These are phyloP conservation scores for Amanita exitialis DNA, from an alignment of 768 basidiomycete species.

Conservation along the genomic window DNA sequence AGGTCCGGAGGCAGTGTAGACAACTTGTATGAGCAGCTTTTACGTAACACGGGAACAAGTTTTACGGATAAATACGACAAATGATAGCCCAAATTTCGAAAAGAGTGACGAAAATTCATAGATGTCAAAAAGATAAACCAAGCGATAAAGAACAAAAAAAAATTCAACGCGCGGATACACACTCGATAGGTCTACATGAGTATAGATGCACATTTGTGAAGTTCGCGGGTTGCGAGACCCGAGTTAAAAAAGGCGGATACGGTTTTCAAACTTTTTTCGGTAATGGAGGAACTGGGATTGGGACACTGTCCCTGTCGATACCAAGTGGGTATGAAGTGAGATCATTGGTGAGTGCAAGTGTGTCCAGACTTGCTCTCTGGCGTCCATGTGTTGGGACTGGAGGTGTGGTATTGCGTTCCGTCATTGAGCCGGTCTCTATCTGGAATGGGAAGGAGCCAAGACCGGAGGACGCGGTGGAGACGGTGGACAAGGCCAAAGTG, in stretches of 20 bases:
- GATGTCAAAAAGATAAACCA: not conserved
- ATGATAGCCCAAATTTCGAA: not conserved
- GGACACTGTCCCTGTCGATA: slow-evolving; percentile 46
- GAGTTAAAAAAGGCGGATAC: not conserved
- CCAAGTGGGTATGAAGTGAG: slow-evolving; percentile 76
- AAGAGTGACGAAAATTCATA: not conserved
- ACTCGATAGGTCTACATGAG: slow-evolving; percentile 2
- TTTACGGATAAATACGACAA: not conserved
- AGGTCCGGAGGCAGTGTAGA: not conserved
- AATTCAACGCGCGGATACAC: not conserved
- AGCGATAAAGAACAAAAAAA: not conserved
- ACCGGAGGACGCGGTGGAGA: slow-evolving; percentile 73
- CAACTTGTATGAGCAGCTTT: not conserved
- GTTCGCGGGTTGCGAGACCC: not conserved
- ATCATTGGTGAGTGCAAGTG: slow-evolving; percentile 74
- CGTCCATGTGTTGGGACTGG: slow-evolving; percentile 32
- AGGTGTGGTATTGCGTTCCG: slow-evolving; percentile 19
- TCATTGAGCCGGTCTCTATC: slow-evolving; percentile 50
- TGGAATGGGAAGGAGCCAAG: slow-evolving; percentile 83
- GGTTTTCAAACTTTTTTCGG: slow-evolving; percentile 2
- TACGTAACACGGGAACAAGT: not conserved
- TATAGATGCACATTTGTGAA: slow-evolving; percentile 4
- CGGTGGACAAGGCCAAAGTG: slow-evolving; percentile 62
- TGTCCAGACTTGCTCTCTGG: slow-evolving; percentile 78
- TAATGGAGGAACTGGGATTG: slow-evolving; percentile 12